Percentiles rank a stretch among this genome's conserved stretches.
Conservation (phyloP, 345 rosid genomes). For the Gossypium bickii region DNA sequence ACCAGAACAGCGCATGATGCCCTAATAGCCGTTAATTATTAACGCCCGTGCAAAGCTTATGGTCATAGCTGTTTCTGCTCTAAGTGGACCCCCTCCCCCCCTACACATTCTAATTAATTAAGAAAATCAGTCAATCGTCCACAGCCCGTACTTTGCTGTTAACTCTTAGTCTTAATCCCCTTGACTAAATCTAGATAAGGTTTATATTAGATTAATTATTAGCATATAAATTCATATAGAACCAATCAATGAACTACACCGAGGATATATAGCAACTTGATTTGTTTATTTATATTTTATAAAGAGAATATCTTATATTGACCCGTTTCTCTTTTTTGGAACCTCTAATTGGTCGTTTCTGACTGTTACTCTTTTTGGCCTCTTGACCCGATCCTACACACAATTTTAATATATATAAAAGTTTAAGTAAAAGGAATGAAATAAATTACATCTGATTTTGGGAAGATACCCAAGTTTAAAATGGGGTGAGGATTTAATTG, state of each 20-base stretch:
- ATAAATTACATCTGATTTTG: no score
- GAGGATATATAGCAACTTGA: background rate
- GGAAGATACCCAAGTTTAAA: background rate
- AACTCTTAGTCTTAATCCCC: background rate
- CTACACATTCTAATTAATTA: background rate
- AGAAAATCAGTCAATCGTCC: background rate
- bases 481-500: background rate
- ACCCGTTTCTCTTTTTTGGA: no score
- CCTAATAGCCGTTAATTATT: constrained; percentile 20
- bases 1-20: constrained; percentile 14
- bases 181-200: background rate
- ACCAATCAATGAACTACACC: no score
- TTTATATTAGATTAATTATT: no score
- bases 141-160: background rate
- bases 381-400: no score
- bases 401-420: no score
- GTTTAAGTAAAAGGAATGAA: no score
- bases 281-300: no score
- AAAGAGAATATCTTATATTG: no score
- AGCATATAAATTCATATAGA: no score
- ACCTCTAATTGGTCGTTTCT: no score
- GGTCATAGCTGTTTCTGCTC: constrained; percentile 12
- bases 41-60: constrained; percentile 15
- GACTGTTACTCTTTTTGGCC: no score
- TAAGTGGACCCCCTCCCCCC: background rate